phyloP scores from a whole-genome alignment of 2,329 filamentous ascomycete species.

The Lecanicillium sp. region DNA sequence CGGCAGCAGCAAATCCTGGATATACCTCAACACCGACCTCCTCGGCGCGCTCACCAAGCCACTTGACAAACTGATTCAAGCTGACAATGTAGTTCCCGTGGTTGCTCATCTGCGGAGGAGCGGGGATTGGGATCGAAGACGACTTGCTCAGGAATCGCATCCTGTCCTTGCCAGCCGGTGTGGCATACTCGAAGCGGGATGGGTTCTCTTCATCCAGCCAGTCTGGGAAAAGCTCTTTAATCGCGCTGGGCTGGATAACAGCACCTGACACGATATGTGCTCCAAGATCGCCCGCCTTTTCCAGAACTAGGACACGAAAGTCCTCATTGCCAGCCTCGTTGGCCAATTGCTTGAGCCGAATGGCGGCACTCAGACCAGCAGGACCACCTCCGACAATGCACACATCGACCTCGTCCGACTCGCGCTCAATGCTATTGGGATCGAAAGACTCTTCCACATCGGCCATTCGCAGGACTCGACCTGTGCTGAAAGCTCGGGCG shows the following conservation, averaged over 20 bases:
- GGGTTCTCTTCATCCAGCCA: slow-evolving; percentile 89
- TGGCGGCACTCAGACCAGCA: slow-evolving; percentile 84
- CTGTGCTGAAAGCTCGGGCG: slow-evolving; percentile 28
- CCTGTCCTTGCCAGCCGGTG: slow-evolving; percentile 71
- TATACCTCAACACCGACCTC: slow-evolving; percentile 95
- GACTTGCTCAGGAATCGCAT: slow-evolving; percentile 93
- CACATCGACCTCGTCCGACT: slow-evolving; percentile 90
- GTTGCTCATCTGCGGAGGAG: slow-evolving; percentile 96
- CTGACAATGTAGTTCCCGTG: slow-evolving; percentile 97
- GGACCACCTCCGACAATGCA: slow-evolving; percentile 97
- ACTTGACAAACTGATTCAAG: slow-evolving; percentile 89
- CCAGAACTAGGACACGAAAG: slow-evolving; percentile 83
- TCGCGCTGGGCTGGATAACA: slow-evolving; percentile 80
- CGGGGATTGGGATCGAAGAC: slow-evolving; percentile 68
- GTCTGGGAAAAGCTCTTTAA: slow-evolving; percentile 86
- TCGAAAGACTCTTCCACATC: slow-evolving; percentile 51
- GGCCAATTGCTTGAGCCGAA: slow-evolving; percentile 89
- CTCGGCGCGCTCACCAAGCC: slow-evolving; percentile 94
- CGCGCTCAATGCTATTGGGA: slow-evolving; percentile 64
- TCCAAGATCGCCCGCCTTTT: slow-evolving; percentile 92
- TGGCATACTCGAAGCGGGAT: slow-evolving; percentile 78
- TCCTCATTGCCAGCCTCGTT: slow-evolving; percentile 93
- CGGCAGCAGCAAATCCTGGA: slow-evolving; percentile 88
- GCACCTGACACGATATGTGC: slow-evolving; percentile 95
- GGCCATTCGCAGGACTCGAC: slow-evolving; percentile 17